phyloP scores from a whole-genome alignment of 2,329 filamentous ascomycete species.

The Sarocladium kiliense region DNA sequence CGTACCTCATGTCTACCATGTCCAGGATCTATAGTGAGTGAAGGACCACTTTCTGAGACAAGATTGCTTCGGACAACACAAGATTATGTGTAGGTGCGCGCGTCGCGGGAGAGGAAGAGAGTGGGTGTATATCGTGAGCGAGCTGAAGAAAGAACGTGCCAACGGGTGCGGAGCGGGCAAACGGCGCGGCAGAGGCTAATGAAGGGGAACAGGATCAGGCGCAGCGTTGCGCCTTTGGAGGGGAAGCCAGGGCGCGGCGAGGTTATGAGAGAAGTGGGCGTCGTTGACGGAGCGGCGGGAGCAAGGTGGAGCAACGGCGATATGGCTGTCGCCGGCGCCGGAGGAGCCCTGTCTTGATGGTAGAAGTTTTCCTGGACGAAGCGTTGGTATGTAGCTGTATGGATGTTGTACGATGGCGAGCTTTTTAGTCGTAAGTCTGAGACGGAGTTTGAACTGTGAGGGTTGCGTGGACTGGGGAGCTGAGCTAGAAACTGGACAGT shows the following conservation, averaged over 20 bases:
- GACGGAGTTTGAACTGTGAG: too few relatives aligned
- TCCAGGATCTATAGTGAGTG: background rate
- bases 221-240: constrained; percentile 9
- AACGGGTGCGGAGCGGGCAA: background rate
- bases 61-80: background rate
- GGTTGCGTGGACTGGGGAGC: too few relatives aligned
- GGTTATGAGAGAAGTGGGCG: constrained; percentile 8
- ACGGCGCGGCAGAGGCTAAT: constrained; percentile 8
- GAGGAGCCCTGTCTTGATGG: background rate
- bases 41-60: constrained; percentile 1
- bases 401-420: background rate
- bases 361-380: background rate
- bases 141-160: constrained; percentile 1
- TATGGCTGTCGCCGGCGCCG: constrained; percentile 8
- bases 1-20: constrained; percentile 9
- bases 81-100: background rate
- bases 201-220: constrained; percentile 6
- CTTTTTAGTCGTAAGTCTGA: background rate
- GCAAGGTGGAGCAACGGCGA: background rate
- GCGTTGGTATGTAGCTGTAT: background rate
- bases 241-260: background rate
- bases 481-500: background rate
- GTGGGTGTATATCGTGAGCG: background rate
- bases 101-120: background rate
- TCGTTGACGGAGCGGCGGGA: constrained; percentile 6